Base-by-base conservation (phyloP, 164 flowering plant genomes). In the Nymphaea colorata region DNA sequence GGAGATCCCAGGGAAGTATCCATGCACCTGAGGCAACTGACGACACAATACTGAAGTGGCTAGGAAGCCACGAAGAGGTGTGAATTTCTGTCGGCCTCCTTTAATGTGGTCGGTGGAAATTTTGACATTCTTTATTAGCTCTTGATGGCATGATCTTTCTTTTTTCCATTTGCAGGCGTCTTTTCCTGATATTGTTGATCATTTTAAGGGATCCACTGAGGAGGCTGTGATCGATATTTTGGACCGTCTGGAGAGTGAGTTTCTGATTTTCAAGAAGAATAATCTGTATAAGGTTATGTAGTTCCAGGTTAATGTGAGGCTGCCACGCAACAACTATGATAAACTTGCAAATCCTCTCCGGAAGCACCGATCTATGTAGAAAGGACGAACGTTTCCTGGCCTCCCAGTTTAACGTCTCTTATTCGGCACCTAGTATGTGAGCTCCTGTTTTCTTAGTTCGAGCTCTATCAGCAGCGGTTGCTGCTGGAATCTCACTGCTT, bases 221-320 rank as follows among this genome's bases (percentile, higher is more conserved):
- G 79, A 78, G 67, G 25, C 69, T 41, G 77, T 82, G 57, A 25
- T 77, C 16, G 67, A 73, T 66, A 42, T 82, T 63, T 68, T 86
- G 63, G 72, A 67, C 57, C 25, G 18, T 62, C 84, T 86, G 4
- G 90, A 86, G 75, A 67, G 77, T 55, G 87, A 84, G 41, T 82
- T 86, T 68, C n/a, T 79, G 44, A 68, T 86, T 62, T 86, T 69
- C 66, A 82, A 65, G 63, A 86, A 82, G 78, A 80, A 82, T 62
- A 67, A 75, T 67, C 4, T 80, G 45, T 83, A 82, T 64, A 77
- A 36, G 69, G 72, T 81, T 41, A 45, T 85, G 82, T 85, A 72
- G 75, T 12, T 12, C 5, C 55, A 12, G 12, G 55, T 47, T 47
- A 47, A 25, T 25, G 36, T 25, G 36, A 25, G 36, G 36, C 36